phyloP scores from a whole-genome alignment of 129 eudicot species.

The Flaveria robusta region DNA sequence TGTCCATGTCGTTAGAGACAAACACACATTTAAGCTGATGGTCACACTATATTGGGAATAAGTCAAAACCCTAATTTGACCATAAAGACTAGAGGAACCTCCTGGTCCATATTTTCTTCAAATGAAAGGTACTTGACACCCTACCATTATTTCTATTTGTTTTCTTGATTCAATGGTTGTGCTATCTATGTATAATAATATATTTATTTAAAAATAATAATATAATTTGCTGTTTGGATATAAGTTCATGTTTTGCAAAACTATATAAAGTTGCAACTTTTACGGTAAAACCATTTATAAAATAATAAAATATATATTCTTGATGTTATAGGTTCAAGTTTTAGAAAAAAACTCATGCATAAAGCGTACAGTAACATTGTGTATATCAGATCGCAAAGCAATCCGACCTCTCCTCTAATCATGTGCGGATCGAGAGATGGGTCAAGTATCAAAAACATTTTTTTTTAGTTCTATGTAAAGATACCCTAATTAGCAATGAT shows the following conservation, averaged over 20 bases:
- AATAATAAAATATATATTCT: too few species aligned
- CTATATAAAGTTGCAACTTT: neutral
- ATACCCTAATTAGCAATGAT: neutral
- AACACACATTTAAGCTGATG: constrained; percentile 9
- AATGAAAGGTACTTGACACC: constrained; percentile 5
- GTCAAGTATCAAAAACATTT: too few species aligned
- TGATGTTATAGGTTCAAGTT: too few species aligned
- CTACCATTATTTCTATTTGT: constrained; percentile 6
- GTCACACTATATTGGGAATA: constrained; percentile 6
- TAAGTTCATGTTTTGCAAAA: neutral
- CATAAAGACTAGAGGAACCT: constrained; percentile 8
- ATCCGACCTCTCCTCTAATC: too few species aligned
- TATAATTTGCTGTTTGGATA: neutral
- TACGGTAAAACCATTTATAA: too few species aligned
- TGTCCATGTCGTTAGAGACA: constrained; percentile 21
- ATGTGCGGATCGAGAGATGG: too few species aligned
- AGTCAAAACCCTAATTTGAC: constrained; percentile 23
- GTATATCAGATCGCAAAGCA: too few species aligned
- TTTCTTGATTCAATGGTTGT: constrained; percentile 10
- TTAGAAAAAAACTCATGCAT: too few species aligned
- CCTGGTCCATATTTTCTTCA: constrained; percentile 5
- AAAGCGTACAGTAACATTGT: too few species aligned
- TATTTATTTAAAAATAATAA: neutral
- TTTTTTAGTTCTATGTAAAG: neutral
- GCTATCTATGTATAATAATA: neutral